Conservation (phyloP, 2,329 filamentous ascomycete species). For the Apiospora koreana region DNA sequence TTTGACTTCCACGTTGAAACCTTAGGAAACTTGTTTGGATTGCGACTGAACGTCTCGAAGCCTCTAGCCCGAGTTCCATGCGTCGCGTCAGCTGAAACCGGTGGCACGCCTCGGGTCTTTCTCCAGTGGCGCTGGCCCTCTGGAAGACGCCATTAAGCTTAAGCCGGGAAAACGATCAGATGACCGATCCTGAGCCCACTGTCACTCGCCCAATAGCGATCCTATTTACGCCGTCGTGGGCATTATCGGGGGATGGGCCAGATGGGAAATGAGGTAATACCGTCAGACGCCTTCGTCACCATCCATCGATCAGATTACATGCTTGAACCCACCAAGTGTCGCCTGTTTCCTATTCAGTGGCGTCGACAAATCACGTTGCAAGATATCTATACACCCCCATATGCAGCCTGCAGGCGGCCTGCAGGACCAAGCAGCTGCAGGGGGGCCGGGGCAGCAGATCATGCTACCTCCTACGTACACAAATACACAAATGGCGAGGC, state of each 20-base stretch:
- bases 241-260: not conserved
- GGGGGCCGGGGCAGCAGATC: not conserved
- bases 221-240: not conserved
- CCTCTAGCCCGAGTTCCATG: not conserved
- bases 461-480: no score
- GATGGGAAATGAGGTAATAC: constrained; percentile 5
- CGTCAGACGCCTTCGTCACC: not conserved
- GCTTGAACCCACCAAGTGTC: not conserved
- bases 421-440: not conserved
- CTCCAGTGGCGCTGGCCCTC: not conserved
- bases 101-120: not conserved
- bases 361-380: not conserved
- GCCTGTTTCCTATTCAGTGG: constrained; percentile 1
- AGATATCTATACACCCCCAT: not conserved
- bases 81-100: constrained; percentile 5
- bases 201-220: not conserved
- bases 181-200: not conserved
- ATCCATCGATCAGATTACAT: not conserved
- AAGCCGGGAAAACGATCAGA: not conserved
- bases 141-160: not conserved
- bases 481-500: not conserved
- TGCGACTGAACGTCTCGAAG: not conserved
- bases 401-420: no score
- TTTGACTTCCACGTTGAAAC: not conserved
- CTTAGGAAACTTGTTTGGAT: not conserved